Conservation (phyloP, 78 protist species). For the Dictyostelium intermedium region DNA sequence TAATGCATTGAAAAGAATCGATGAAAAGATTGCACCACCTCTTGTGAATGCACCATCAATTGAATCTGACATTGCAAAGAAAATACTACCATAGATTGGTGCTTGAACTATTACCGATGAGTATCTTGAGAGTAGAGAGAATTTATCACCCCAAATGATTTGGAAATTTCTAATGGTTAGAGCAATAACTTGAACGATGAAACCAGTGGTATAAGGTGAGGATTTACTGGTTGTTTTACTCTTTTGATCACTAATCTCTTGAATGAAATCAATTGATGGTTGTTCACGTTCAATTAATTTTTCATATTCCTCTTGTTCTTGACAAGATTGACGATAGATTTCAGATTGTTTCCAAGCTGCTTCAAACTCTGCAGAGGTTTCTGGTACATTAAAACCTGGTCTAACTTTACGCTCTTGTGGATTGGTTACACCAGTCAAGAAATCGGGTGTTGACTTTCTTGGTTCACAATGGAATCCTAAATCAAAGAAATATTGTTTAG, state of each 20-base stretch:
- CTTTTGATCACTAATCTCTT: slow-evolving; percentile 36
- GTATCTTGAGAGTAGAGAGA: slow-evolving; percentile 31
- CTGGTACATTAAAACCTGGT: slow-evolving; percentile 63
- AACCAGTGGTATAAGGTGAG: slow-evolving; percentile 25
- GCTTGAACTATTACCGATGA: slow-evolving; percentile 50
- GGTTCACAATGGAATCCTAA: slow-evolving; percentile 59
- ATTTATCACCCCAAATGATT: slow-evolving; percentile 64
- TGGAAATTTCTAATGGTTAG: slow-evolving; percentile 44
- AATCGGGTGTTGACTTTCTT: slow-evolving; percentile 51
- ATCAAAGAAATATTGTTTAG: slow-evolving; percentile 33
- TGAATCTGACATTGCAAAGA: slow-evolving; percentile 11
- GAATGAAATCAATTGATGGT: slow-evolving; percentile 37
- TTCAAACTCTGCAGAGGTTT: slow-evolving; percentile 40
- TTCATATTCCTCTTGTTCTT: slow-evolving; percentile 9
- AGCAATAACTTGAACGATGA: slow-evolving; percentile 55
- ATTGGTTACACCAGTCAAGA: slow-evolving; percentile 57
- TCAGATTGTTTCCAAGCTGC: slow-evolving; percentile 41
- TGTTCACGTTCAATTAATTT: slow-evolving; percentile 16
- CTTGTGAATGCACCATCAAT: slow-evolving; percentile 44
- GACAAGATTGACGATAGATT: background rate
- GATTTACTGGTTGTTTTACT: slow-evolving; percentile 9
- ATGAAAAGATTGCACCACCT: slow-evolving; percentile 65
- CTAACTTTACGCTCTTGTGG: slow-evolving; percentile 65
- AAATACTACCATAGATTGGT: slow-evolving; percentile 51
- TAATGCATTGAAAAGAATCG: slow-evolving; percentile 57